Evolutionary conservation across 75 land plant genomes (phyloP).

Genomic region (Pinus albicaulis): DNA sequence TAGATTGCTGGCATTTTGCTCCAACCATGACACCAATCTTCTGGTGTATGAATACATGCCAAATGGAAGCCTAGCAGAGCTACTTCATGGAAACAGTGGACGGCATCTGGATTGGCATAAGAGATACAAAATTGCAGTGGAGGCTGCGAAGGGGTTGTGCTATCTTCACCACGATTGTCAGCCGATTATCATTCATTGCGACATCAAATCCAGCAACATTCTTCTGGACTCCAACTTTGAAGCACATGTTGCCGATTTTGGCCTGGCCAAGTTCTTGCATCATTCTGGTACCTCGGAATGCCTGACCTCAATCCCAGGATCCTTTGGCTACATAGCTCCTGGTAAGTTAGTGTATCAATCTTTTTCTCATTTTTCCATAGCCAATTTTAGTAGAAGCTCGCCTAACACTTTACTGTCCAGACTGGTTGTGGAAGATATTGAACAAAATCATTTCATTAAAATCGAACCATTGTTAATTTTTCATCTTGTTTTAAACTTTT

Average conservation of each 20-base stretch:
- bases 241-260: conserved; percentile 78
- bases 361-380: no score
- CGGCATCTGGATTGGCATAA: conserved; percentile 47
- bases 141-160: conserved; percentile 62
- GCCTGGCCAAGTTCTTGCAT: conserved; percentile 69
- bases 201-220: conserved; percentile 76
- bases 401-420: no score
- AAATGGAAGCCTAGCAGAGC: conserved; percentile 73
- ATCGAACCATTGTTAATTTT: no score
- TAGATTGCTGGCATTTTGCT: conserved; percentile 55
- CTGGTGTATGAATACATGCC: conserved; percentile 74
- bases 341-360: conserved; percentile 35
- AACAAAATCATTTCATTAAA: no score
- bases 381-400: no score
- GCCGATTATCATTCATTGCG: conserved; percentile 68
- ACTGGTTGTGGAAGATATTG: no score
- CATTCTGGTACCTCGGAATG: conserved; percentile 52
- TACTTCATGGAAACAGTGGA: conserved; percentile 62
- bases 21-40: conserved; percentile 59
- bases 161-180: conserved; percentile 81
- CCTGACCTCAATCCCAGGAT: conserved; percentile 77
- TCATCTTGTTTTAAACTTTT: no score
- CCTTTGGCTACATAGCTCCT: conserved; percentile 87
- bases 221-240: conserved; percentile 55
- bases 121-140: conserved; percentile 65